Conservation (phyloP, 176 grass and related monocot genomes). For the Triticum urartu region DNA sequence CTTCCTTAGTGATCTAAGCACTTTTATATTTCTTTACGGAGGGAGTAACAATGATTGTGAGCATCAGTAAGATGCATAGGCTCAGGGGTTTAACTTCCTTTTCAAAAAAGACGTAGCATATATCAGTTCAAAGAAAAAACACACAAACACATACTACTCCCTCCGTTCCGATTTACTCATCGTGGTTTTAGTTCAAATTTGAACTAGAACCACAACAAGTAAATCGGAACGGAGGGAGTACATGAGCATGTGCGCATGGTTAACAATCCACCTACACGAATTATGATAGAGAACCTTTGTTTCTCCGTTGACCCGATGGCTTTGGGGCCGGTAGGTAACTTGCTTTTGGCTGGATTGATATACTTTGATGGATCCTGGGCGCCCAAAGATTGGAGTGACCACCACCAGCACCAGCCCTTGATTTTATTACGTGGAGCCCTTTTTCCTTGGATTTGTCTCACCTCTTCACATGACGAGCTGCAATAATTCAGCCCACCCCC, state of each 20-base stretch:
- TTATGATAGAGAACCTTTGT: constrained; percentile 31
- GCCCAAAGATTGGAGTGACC: constrained; percentile 5
- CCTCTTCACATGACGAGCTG: constrained; percentile 37
- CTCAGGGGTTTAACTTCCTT: too few relatives aligned
- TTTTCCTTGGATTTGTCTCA: constrained; percentile 54
- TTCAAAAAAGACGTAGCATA: too few relatives aligned
- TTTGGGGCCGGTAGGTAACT: constrained; percentile 1
- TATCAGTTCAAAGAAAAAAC: background rate
- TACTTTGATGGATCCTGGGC: background rate
- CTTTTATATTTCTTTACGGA: too few relatives aligned
- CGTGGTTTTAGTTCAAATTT: too few relatives aligned
- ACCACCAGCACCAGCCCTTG: background rate
- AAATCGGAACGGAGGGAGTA: too few relatives aligned
- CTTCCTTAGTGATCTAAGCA: too few relatives aligned
- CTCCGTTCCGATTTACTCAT: too few relatives aligned
- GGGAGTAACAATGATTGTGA: too few relatives aligned
- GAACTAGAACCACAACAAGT: too few relatives aligned
- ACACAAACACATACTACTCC: background rate
- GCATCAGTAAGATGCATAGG: too few relatives aligned
- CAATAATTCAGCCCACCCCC: constrained; percentile 49
- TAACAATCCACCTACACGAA: background rate
- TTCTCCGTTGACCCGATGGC: constrained; percentile 26
- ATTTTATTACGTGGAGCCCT: constrained; percentile 66
- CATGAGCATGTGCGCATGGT: constrained; percentile 10
- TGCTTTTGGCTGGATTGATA: constrained; percentile 22